Evolutionary conservation across 495 filamentous ascomycete genomes (phyloP).

Genomic region (Trichocladium uniseriatum): DNA sequence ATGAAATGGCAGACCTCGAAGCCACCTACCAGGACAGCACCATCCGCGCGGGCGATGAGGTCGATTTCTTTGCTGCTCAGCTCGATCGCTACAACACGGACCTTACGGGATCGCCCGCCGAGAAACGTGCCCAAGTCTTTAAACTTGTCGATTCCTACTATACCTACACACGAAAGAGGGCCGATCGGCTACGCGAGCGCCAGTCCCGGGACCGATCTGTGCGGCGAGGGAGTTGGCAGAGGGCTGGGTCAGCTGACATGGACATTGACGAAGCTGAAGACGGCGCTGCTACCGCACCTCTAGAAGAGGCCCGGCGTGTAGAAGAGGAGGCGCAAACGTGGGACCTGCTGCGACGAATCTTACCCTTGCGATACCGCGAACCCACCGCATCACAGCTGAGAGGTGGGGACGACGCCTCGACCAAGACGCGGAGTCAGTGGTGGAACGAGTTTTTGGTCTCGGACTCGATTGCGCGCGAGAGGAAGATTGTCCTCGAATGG

Average conservation of each 20-base stretch:
- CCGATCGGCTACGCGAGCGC: slow-evolving; percentile 29
- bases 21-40: slow-evolving; percentile 20
- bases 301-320: slow-evolving; percentile 29
- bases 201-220: slow-evolving; percentile 39
- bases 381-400: slow-evolving; percentile 23
- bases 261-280: slow-evolving; percentile 45
- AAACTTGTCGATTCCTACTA: slow-evolving; percentile 37
- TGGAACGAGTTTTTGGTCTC: slow-evolving; percentile 42
- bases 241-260: slow-evolving; percentile 53
- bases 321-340: slow-evolving; percentile 75
- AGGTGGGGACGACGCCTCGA: slow-evolving; percentile 16
- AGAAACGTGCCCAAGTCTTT: slow-evolving; percentile 36
- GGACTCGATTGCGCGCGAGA: slow-evolving; percentile 51
- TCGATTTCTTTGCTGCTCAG: slow-evolving; percentile 37
- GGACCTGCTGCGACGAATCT: slow-evolving; percentile 62
- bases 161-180: slow-evolving; percentile 30
- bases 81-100: slow-evolving; percentile 34
- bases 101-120: slow-evolving; percentile 21
- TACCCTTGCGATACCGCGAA: slow-evolving; percentile 43
- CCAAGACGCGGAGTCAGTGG: slow-evolving; percentile 26
- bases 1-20: slow-evolving; percentile 23
- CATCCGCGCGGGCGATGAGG: slow-evolving; percentile 31
- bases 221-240: slow-evolving; percentile 51
- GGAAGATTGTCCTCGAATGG: slow-evolving; percentile 71
- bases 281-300: slow-evolving; percentile 22